Evolutionary conservation across 768 basidiomycete species (phyloP), one percentile per base, ranked within the genome.

Genomic region (Tricholoma saponaceum): DNA sequence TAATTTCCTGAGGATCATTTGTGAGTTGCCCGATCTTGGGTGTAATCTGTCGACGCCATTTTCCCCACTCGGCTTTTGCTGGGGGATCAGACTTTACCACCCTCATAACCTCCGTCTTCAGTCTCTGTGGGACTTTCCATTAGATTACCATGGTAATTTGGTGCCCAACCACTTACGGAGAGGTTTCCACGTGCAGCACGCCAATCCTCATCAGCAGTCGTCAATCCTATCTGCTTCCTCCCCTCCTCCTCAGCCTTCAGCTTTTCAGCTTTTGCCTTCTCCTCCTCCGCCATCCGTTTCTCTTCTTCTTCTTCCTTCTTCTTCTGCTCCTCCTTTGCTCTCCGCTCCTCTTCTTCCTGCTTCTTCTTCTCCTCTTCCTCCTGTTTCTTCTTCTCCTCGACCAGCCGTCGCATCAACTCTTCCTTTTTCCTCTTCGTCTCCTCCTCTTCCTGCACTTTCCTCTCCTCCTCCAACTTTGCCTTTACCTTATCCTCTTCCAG

Each of bases 1-100:
- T 55, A 54, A 92, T 90, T 10, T 82, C 77, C 6, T 74, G 65
- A 0, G 70, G 58, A 57, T 92, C 88, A 60, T 89, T 87, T 5
- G 91, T 94, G 23, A 96, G 71, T 68, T 95, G 93, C 7, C 92
- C 92, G 49, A 96, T 85, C 70, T 89, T 93, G 26, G 91, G 90
- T 3, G 85, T 92, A 51, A 96, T 91, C 64, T 86, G 81, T 46
- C 94, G 83, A 23, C 93, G 85, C 51, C 80, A 76, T 52, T 78
- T 79, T 52, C 78, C 83, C 85, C 89, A 92, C 25, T 78, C 72
- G 10, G 84, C 72, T 67, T 85, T 89, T 57, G 78, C 65, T 5
- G 69, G 69, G 49, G 79, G 75, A 64, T 86, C 70, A 3, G 67
- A 69, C 69, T 93, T 94, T 58, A 94, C 84, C 35, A 70, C 65